These are phyloP conservation scores for Symbiodinium pilosum DNA, from an alignment of 73 alveolate species.

Conservation along the genomic window DNA sequence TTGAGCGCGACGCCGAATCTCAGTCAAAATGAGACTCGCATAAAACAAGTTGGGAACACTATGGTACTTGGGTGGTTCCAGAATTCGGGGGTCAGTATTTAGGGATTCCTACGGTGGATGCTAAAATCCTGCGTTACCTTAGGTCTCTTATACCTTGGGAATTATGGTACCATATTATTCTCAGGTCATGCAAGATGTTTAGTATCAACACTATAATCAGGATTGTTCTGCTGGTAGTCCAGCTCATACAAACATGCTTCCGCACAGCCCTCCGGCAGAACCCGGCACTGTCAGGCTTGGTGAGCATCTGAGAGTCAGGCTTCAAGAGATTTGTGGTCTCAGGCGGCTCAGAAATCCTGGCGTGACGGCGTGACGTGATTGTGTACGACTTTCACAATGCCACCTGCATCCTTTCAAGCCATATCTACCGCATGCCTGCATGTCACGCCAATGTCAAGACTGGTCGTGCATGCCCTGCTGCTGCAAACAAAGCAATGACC, in stretches of 20 bases:
- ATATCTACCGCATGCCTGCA: no score
- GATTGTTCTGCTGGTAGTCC: no score
- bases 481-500: no score
- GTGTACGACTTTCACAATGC: no score
- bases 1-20: constrained; percentile 45
- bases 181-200: not conserved
- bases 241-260: no score
- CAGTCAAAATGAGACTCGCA: not conserved
- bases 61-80: not conserved
- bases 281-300: no score
- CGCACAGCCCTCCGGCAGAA: no score
- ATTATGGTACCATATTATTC: not conserved
- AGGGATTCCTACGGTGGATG: not conserved
- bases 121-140: not conserved
- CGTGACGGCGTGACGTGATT: not conserved
- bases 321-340: constrained; percentile 28
- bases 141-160: not conserved
- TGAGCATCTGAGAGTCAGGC: not conserved
- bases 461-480: no score
- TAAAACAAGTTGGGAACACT: not conserved
- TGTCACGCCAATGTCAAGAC: no score
- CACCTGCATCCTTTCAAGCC: no score
- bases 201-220: no score
- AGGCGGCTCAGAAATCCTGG: constrained; percentile 19
- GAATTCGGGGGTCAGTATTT: not conserved